phyloP scores from a whole-genome alignment of 306 rosid genomes.

The Rubus idaeus region DNA sequence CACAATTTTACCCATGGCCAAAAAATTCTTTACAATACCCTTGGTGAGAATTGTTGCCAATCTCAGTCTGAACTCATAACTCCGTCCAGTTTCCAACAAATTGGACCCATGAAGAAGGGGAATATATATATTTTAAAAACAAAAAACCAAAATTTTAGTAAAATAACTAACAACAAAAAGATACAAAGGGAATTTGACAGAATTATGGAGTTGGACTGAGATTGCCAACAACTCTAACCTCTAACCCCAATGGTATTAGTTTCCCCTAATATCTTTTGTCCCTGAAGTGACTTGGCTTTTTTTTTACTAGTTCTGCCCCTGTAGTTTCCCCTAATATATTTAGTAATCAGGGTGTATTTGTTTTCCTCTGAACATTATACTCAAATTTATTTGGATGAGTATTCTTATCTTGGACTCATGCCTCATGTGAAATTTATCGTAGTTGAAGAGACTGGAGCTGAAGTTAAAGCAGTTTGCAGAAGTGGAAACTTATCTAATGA shows the following conservation, averaged over 20 bases:
- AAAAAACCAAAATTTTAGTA: not conserved
- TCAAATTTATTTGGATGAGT: not conserved
- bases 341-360: not conserved
- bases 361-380: not conserved
- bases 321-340: not conserved
- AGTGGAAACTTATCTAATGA: slow-evolving; percentile 92
- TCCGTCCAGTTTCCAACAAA: not conserved
- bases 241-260: not conserved
- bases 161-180: not conserved
- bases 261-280: too few relatives aligned
- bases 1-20: not conserved
- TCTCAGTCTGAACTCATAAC: not conserved
- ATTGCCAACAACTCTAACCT: not conserved
- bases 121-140: not conserved
- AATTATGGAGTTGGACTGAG: not conserved
- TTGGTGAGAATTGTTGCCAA: not conserved
- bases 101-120: not conserved
- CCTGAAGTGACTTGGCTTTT: not conserved
- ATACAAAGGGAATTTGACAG: not conserved
- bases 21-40: not conserved
- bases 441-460: slow-evolving; percentile 96
- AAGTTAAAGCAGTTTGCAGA: slow-evolving; percentile 99
- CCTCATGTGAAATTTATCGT: slow-evolving; percentile 23
- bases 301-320: slow-evolving; percentile 2
- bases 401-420: not conserved